Base-by-base conservation (phyloP, 768 basidiomycete species). In the Kwoniella shandongensis region DNA sequence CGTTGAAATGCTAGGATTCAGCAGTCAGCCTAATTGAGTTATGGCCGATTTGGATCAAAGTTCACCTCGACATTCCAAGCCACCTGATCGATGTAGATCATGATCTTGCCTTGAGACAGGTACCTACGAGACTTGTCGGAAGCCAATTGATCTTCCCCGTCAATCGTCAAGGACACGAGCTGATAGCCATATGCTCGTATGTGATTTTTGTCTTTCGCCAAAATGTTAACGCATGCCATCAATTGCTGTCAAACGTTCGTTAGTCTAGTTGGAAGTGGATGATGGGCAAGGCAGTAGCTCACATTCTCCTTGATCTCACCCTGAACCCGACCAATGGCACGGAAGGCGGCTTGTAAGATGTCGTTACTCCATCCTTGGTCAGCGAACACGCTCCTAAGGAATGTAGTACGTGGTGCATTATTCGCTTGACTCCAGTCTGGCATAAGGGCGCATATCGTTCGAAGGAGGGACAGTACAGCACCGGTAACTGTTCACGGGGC, bases 1-100 rank as follows among this genome's bases (percentile, higher is more conserved):
- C 25, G 26, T 52, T 25, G 27, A 41, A 42, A 27, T 25, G 11
- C 51, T 51, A 39, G 18, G 13, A 39, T 10, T 12, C 17, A 5
- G 35, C 17, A 49, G n/a, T n/a, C n/a, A n/a, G n/a, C n/a, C n/a
- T n/a, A n/a, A n/a, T n/a, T n/a, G n/a, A n/a, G n/a, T n/a, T n/a
- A n/a, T n/a, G n/a, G n/a, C n/a, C n/a, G n/a, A n/a, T n/a, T n/a
- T n/a, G n/a, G n/a, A n/a, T n/a, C n/a, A n/a, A n/a, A n/a, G 23
- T 44, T 54, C 35, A 65, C 66, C 48, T 57, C 58, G 27, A 54
- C 29, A 13, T 18, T 22, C 46, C 51, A 42, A 6, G 41, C 57
- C 30, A 36, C 45, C 23, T 45, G 22, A 40, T 64, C 66, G 11
- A 67, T 27, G 39, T 67, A 67, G 0, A 64, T 17, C 1, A 64